Evolutionary conservation across 768 basidiomycete genomes (phyloP).

Genomic region (Rickenella mellea): DNA sequence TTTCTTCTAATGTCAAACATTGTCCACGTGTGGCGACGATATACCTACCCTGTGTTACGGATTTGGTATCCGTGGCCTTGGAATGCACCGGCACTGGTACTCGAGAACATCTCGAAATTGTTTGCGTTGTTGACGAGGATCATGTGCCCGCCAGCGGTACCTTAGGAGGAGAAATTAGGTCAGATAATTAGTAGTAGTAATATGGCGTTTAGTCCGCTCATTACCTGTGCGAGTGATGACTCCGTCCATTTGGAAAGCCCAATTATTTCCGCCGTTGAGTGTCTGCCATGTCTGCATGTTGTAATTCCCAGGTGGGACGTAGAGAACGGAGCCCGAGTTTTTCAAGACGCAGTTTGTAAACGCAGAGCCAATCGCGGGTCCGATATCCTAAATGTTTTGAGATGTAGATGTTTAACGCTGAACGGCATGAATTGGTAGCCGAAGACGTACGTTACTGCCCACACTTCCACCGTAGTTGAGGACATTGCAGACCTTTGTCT

Average conservation of each 20-base stretch:
- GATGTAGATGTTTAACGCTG: neutral
- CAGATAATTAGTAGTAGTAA: neutral
- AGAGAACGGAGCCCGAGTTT: slow-evolving; percentile 13
- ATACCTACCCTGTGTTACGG: slow-evolving; percentile 19
- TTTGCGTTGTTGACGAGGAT: slow-evolving; percentile 19
- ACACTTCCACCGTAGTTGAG: slow-evolving; percentile 19
- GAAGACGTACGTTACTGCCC: slow-evolving; percentile 13
- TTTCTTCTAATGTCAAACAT: neutral
- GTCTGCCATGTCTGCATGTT: slow-evolving; percentile 21
- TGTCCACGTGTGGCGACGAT: neutral
- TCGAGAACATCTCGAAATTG: slow-evolving; percentile 22
- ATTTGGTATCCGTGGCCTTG: slow-evolving; percentile 21
- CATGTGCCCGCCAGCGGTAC: slow-evolving; percentile 21
- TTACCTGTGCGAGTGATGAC: slow-evolving; percentile 17
- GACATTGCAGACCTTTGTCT: slow-evolving; percentile 17
- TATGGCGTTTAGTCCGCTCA: no score
- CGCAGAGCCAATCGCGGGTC: slow-evolving; percentile 18
- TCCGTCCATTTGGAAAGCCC: slow-evolving; percentile 22
- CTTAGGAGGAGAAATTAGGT: neutral
- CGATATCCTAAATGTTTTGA: slow-evolving; percentile 13
- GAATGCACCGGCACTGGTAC: slow-evolving; percentile 19
- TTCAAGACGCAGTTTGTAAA: slow-evolving; percentile 20
- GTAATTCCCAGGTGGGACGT: slow-evolving; percentile 18
- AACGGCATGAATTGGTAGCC: neutral
- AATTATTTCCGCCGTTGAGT: slow-evolving; percentile 16